Conservation (phyloP, 2,329 filamentous ascomycete species). For the Cladophialophora bantiana region DNA sequence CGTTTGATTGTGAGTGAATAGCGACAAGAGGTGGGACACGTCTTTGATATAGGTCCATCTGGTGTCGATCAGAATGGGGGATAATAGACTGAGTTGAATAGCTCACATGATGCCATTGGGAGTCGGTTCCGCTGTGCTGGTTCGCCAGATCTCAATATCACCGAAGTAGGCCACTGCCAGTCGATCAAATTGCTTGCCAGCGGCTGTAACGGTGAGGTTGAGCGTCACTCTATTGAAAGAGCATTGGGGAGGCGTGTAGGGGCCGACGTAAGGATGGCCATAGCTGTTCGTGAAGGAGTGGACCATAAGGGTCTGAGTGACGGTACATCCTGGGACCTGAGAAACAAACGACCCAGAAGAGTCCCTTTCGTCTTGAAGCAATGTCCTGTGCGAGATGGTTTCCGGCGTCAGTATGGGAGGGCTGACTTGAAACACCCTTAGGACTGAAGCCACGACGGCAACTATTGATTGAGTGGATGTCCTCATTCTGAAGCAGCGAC, state of each 20-base stretch:
- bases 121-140: slow-evolving; percentile 16
- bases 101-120: slow-evolving; percentile 8
- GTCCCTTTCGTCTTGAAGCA: background rate
- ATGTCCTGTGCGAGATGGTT: background rate
- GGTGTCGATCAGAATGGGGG: background rate
- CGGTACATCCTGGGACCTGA: background rate
- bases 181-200: slow-evolving; percentile 14
- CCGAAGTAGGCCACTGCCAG: slow-evolving; percentile 10
- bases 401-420: slow-evolving; percentile 6
- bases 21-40: slow-evolving; percentile 10
- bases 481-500: background rate
- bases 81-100: background rate
- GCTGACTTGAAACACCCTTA: slow-evolving; percentile 10
- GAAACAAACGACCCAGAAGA: background rate
- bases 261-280: slow-evolving; percentile 7
- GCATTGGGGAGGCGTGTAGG: slow-evolving; percentile 6
- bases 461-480: background rate
- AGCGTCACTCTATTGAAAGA: slow-evolving; percentile 12
- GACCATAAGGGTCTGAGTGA: slow-evolving; percentile 7
- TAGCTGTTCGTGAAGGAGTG: slow-evolving; percentile 21
- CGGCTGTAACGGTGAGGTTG: slow-evolving; percentile 13
- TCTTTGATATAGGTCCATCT: slow-evolving; percentile 16
- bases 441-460: slow-evolving; percentile 1
- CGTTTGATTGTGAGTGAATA: background rate
- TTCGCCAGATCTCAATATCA: slow-evolving; percentile 16